Evolutionary conservation across 441 rosid genomes (phyloP), one percentile per base, ranked within the genome.

Genomic region (Isatis lusitanica): DNA sequence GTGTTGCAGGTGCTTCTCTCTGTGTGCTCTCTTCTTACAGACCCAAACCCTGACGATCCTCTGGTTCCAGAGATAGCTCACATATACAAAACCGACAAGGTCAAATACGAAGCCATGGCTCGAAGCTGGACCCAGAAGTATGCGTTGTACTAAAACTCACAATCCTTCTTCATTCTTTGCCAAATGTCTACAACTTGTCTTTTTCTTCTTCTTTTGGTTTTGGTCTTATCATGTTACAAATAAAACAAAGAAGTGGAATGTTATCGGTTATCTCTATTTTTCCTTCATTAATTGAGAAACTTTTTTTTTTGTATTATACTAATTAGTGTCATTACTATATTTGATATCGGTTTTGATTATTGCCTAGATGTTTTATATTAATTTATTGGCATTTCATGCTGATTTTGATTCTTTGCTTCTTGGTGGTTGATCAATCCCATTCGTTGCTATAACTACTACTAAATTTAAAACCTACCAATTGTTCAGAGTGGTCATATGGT

Each of bases 101-200:
- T 42, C 42, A 91, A 86, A 79, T 91, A 86, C 21, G 92, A 89
- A 57, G 81, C 90, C 1, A 77, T 85, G 30, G 91, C 92, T 42
- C 78, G 90, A 56, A 83, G 83, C 85, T 90, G 92, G 92, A 88
- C 91, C 66, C 88, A 88, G 40, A 88, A 86, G 65, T 88, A 88
- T 78, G 94, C 90, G 33, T 85, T 85, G 91, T 73, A 62, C 46
- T 78, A 60, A 73, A 64, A 60, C 18, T 26, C 68, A 40, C 59
- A 53, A 33, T 40, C 36, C 42, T 53, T 61, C 57, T 30, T 73
- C 43, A 42, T 73, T 73, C 50, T 65, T 73, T 30, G 51, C 51
- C 12, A 53, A 12, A 7, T 39, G 15, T 55, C 65, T 63, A 64
- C 74, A 52, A 15, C 30, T 16, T 51, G 18, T 38, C 3, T 8